These are phyloP conservation scores for Fusarium cicatricum DNA, from an alignment of 2,329 filamentous ascomycete species.

Conservation along the genomic window DNA sequence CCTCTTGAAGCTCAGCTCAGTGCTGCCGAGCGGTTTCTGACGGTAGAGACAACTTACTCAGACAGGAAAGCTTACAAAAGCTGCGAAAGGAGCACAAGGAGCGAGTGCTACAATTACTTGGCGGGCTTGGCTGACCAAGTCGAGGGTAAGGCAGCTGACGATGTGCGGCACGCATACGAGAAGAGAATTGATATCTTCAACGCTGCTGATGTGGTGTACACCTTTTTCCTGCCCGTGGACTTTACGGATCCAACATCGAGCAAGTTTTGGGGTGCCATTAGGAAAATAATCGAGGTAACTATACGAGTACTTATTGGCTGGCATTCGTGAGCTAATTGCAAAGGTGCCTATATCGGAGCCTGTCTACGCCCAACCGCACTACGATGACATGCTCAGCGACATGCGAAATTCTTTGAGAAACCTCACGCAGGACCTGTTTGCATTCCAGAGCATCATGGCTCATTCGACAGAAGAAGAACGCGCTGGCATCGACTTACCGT, in stretches of 20 bases:
- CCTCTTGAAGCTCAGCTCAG: conserved; percentile 36
- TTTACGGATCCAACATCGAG: conserved; percentile 49
- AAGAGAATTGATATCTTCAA: conserved; percentile 52
- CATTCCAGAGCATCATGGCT: conserved; percentile 43
- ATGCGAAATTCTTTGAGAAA: conserved; percentile 35
- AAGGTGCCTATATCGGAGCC: conserved; percentile 20
- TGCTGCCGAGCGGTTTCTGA: conserved; percentile 42
- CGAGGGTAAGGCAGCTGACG: conserved; percentile 36
- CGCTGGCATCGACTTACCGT: conserved; percentile 45
- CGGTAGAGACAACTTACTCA: conserved; percentile 37
- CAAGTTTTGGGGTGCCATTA: conserved; percentile 57
- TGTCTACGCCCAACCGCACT: not conserved
- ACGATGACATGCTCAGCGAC: conserved; percentile 13
- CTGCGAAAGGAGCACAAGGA: conserved; percentile 35
- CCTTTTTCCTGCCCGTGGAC: conserved; percentile 52
- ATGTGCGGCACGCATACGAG: conserved; percentile 42
- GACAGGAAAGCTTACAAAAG: conserved; percentile 43
- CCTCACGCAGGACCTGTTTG: conserved; percentile 39
- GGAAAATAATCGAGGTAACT: conserved; percentile 42
- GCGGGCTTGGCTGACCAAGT: conserved; percentile 32
- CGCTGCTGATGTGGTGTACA: conserved; percentile 50
- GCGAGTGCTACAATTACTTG: conserved; percentile 38
- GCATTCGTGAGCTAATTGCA: conserved; percentile 9
- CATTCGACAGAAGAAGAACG: conserved; percentile 41
- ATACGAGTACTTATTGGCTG: not conserved